phyloP scores from a whole-genome alignment of 768 basidiomycete species.

The Tricholoma hemisulphureum region DNA sequence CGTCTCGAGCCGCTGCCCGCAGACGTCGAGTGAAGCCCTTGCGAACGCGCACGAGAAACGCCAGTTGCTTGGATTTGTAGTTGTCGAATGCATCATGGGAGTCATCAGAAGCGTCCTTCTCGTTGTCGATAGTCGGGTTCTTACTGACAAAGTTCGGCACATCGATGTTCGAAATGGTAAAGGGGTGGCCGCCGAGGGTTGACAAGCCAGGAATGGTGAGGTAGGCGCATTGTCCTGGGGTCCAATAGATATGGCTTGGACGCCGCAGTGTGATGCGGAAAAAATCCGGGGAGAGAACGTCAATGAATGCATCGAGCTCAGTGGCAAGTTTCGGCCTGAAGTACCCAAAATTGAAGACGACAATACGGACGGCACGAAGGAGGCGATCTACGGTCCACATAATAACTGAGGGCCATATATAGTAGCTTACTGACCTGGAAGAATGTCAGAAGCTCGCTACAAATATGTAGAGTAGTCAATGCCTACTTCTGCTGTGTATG shows the following conservation, averaged over 20 bases:
- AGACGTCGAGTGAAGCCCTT: slow-evolving; percentile 57
- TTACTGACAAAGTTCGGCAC: slow-evolving; percentile 3
- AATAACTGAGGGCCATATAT: slow-evolving; percentile 46
- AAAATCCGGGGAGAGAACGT: slow-evolving; percentile 43
- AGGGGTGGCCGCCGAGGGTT: slow-evolving; percentile 52
- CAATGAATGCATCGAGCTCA: slow-evolving; percentile 34
- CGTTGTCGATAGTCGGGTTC: slow-evolving; percentile 3
- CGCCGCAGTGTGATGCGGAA: slow-evolving; percentile 46
- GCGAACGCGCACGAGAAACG: slow-evolving; percentile 58
- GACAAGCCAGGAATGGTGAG: slow-evolving; percentile 48
- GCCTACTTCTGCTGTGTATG: not conserved
- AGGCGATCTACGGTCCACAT: slow-evolving; percentile 54
- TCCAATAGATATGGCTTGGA: slow-evolving; percentile 39
- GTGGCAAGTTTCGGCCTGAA: slow-evolving; percentile 23
- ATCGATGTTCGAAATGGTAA: slow-evolving; percentile 50
- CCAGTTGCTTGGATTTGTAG: slow-evolving; percentile 38
- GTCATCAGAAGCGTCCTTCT: not conserved
- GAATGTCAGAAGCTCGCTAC: not conserved
- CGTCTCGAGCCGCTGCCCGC: slow-evolving; percentile 25
- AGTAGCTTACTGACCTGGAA: slow-evolving; percentile 2
- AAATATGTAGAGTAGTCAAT: not conserved
- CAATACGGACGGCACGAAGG: slow-evolving; percentile 41
- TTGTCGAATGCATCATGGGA: not conserved
- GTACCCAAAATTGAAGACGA: slow-evolving; percentile 41
- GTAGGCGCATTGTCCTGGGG: slow-evolving; percentile 52